Evolutionary conservation across 2,329 filamentous ascomycete genomes (phyloP).

Genomic region (Nemania bipapillata): DNA sequence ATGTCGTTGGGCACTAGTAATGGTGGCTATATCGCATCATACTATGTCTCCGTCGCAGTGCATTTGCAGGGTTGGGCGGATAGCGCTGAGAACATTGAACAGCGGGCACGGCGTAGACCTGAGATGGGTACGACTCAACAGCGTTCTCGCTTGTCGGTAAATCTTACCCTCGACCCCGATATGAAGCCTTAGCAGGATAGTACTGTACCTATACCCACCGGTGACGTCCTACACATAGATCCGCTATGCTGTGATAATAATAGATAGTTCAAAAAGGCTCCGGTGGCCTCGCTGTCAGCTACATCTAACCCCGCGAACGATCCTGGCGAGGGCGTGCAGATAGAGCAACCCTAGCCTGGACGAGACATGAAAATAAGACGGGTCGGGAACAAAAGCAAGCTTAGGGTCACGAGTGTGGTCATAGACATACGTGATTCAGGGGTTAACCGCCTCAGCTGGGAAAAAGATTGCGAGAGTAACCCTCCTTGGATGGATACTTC

Average conservation of each 20-base stretch:
- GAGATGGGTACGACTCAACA: neutral
- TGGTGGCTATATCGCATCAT: slow-evolving; percentile 11
- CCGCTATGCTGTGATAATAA: slow-evolving; percentile 19
- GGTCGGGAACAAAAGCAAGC: slow-evolving; percentile 16
- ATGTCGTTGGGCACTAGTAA: neutral
- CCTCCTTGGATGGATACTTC: slow-evolving; percentile 17
- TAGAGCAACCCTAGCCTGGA: slow-evolving; percentile 27
- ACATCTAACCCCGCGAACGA: slow-evolving; percentile 6
- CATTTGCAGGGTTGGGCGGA: neutral
- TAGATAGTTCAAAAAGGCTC: slow-evolving; percentile 8
- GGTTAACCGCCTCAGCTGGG: slow-evolving; percentile 20
- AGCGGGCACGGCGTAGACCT: neutral
- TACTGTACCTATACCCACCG: slow-evolving; percentile 9
- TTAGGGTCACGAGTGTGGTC: slow-evolving; percentile 14
- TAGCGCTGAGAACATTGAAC: neutral
- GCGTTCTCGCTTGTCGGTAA: slow-evolving; percentile 5
- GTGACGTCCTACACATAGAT: neutral
- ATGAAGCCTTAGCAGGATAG: slow-evolving; percentile 6
- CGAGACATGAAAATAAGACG: slow-evolving; percentile 3
- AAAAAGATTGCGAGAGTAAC: slow-evolving; percentile 26
- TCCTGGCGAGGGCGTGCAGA: slow-evolving; percentile 25
- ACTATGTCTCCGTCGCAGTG: neutral
- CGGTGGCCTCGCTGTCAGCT: slow-evolving; percentile 15
- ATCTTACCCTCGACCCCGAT: slow-evolving; percentile 10
- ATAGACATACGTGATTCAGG: slow-evolving; percentile 13